A percentile compares a stretch with the other conserved stretches of the same genome.
Evolutionary conservation across 371 early-diverging fungal species (phyloP).

Genomic region (Furculomyces boomerangus): DNA sequence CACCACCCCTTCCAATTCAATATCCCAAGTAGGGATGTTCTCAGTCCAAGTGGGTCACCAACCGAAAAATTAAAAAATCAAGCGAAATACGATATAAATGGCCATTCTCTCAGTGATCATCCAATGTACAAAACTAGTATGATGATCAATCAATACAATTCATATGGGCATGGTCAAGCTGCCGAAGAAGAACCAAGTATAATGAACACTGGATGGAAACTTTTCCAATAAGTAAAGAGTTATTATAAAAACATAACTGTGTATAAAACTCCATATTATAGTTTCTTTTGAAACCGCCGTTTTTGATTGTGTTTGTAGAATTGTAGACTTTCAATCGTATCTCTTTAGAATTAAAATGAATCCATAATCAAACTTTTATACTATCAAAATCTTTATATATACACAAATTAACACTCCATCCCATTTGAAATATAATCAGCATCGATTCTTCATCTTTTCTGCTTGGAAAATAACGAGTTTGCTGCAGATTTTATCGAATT

Average conservation of each 20-base stretch:
- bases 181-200: neutral
- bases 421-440: too few species aligned
- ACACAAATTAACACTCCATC: too few species aligned
- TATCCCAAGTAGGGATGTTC: neutral
- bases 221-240: neutral
- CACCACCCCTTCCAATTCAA: neutral
- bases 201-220: neutral
- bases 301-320: neutral
- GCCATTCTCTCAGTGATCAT: neutral
- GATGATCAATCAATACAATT: neutral
- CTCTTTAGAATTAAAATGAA: too few species aligned
- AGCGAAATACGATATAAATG: neutral
- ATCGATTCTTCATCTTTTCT: too few species aligned
- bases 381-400: too few species aligned
- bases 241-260: neutral
- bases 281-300: neutral
- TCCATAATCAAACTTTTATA: too few species aligned
- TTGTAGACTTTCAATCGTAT: too few species aligned
- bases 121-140: constrained; percentile 3
- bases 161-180: neutral
- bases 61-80: neutral
- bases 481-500: neutral
- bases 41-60: neutral
- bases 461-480: too few species aligned
- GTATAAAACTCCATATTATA: neutral